Evolutionary conservation across 2,329 filamentous ascomycete species (phyloP), one percentile per base, ranked within the genome.

Genomic region (Monosporascus sp.): DNA sequence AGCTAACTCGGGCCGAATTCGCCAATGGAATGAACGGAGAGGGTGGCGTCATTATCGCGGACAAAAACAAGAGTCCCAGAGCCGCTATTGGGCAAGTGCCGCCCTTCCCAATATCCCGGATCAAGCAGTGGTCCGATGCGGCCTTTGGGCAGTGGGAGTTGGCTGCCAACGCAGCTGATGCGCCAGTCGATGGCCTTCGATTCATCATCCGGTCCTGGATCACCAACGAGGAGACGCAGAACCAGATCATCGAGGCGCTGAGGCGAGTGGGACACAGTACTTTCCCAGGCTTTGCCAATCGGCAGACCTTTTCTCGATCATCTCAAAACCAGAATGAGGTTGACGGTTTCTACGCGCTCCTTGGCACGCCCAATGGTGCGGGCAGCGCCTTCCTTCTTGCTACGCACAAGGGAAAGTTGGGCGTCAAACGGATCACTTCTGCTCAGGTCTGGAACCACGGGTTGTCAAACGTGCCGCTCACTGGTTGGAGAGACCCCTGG

Each of bases 361-460:
- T 49, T 7, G 48, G 48, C 17, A 49, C 48, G 11, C 48, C 48
- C 35, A 49, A 49, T 37, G 35, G 48, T 18, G 48, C 15, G 9
- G 28, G 28, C 9, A 38, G 28, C 24, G 48, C 14, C 7, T 49
- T 18, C 20, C 48, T 49, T 18, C 35, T 49, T n/a, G 48, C 48
- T 31, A 38, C 48, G 17, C 48, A 49, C 26, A 49, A 49, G 48
- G n/a, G 17, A 35, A 38, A 22, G 14, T 7, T 50, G 17, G 48
- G 31, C 7, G 15, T 50, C 37, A 40, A 50, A 40, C 17, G 48
- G 22, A 20, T 50, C 31, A 40, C 4, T 7, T 40, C n/a, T 37
- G 37, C 41, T 37, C 14, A 35, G n/a, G 48, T 50, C 35, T 40
- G 48, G 48, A 50, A 50, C n/a, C 48, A 41, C 48, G 26, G 26